These are phyloP conservation scores for Kuraishia molischiana DNA, from an alignment of 805 yeast species.

Conservation along the genomic window DNA sequence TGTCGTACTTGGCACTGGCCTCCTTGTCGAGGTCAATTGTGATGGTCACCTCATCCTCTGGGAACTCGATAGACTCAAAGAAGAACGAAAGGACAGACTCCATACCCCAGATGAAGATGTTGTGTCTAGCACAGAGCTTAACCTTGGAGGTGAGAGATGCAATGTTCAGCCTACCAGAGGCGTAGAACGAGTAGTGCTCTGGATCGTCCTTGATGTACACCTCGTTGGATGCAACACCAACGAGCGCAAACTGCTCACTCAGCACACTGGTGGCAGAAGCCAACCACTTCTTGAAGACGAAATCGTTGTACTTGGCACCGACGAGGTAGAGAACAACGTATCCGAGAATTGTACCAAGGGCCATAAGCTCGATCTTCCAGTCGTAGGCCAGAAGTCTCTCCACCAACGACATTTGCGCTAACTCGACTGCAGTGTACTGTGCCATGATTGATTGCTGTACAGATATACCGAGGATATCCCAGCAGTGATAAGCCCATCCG, in stretches of 20 bases:
- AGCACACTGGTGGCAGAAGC: conserved; percentile 39
- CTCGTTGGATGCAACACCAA: conserved; percentile 43
- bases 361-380: conserved; percentile 67
- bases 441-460: not conserved
- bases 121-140: conserved; percentile 71
- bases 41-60: conserved; percentile 53
- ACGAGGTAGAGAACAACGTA: conserved; percentile 41
- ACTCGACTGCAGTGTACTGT: conserved; percentile 41
- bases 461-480: no score
- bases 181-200: conserved; percentile 58
- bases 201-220: conserved; percentile 53
- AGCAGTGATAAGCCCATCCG: no score
- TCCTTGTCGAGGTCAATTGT: conserved; percentile 43
- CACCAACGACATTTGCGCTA: conserved; percentile 44
- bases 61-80: conserved; percentile 42
- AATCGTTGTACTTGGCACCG: conserved; percentile 54
- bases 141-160: conserved; percentile 51
- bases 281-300: conserved; percentile 44
- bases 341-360: conserved; percentile 37
- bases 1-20: conserved; percentile 38
- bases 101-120: conserved; percentile 53
- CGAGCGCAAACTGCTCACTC: conserved; percentile 65
- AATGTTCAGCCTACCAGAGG: conserved; percentile 81
- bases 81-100: conserved; percentile 54
- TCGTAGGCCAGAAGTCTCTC: conserved; percentile 53